These are phyloP conservation scores for Pleurotus cornucopiae DNA, from an alignment of 768 basidiomycete genomes.

Conservation along the genomic window DNA sequence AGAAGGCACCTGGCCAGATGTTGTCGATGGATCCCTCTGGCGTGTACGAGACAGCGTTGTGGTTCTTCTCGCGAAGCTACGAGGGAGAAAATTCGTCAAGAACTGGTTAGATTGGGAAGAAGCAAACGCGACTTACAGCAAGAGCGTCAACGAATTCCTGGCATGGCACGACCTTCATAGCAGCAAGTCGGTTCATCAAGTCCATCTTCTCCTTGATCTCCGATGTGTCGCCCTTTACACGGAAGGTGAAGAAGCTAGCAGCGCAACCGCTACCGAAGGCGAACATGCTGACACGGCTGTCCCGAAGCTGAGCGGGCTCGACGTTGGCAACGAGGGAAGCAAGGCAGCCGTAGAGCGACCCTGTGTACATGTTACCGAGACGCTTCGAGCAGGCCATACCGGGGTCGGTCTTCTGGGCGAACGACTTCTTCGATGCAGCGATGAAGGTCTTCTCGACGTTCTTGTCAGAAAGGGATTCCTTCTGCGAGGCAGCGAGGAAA, in stretches of 20 bases:
- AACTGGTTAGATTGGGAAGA: neutral
- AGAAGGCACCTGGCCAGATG: conserved; percentile 93
- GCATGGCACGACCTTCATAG: conserved; percentile 89
- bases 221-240: conserved; percentile 82
- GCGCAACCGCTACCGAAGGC: conserved; percentile 96
- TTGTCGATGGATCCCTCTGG: conserved; percentile 86
- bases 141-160: conserved; percentile 92
- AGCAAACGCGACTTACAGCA: conserved; percentile 37
- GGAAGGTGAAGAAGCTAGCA: conserved; percentile 87
- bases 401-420: conserved; percentile 73
- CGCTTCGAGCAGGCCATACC: conserved; percentile 84
- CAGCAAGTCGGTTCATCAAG: conserved; percentile 68
- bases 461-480: conserved; percentile 88
- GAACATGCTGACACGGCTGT: conserved; percentile 90
- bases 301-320: conserved; percentile 62
- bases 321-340: conserved; percentile 78
- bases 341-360: conserved; percentile 90
- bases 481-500: conserved; percentile 61
- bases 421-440: conserved; percentile 66
- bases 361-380: conserved; percentile 98
- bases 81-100: conserved; percentile 2
- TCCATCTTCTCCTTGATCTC: conserved; percentile 82
- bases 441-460: conserved; percentile 93
- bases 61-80: conserved; percentile 94
- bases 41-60: conserved; percentile 81